A percentile compares a stretch with the other conserved stretches of the same genome.
These are phyloP conservation scores for Cadophora gregata DNA, from an alignment of 2,329 filamentous ascomycete species.

Conservation along the genomic window DNA sequence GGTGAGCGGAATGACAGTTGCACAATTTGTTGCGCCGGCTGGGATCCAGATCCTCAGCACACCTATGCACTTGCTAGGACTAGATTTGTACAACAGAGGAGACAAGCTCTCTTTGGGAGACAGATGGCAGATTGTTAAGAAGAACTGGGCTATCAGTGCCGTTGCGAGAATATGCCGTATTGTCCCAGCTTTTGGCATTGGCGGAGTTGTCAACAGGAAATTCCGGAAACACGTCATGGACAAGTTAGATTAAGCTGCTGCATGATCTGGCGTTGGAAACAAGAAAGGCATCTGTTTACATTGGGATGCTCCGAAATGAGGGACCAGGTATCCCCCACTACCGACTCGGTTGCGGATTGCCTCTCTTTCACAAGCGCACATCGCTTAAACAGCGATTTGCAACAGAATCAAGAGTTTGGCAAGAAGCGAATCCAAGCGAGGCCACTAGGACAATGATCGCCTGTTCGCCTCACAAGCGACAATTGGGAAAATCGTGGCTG, in stretches of 20 bases:
- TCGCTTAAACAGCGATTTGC: slow-evolving; percentile 18
- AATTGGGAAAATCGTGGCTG: slow-evolving; percentile 8
- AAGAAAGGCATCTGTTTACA: background rate
- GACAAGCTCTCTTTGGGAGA: slow-evolving; percentile 56
- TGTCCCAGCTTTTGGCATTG: slow-evolving; percentile 86
- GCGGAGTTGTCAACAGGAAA: slow-evolving; percentile 83
- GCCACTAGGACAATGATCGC: slow-evolving; percentile 13
- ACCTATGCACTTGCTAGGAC: slow-evolving; percentile 81
- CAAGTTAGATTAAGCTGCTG: slow-evolving; percentile 29
- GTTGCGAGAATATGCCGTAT: slow-evolving; percentile 82
- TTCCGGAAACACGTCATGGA: slow-evolving; percentile 69
- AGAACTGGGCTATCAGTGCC: slow-evolving; percentile 78
- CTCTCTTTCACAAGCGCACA: slow-evolving; percentile 6
- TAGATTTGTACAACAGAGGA: slow-evolving; percentile 84
- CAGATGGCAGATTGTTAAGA: slow-evolving; percentile 69
- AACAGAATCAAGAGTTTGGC: slow-evolving; percentile 11
- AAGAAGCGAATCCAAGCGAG: slow-evolving; percentile 18
- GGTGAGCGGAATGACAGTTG: slow-evolving; percentile 63
- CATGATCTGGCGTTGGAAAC: background rate
- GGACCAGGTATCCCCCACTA: background rate
- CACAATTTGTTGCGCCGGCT: slow-evolving; percentile 83
- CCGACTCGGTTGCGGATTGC: background rate
- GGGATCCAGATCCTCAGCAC: slow-evolving; percentile 80
- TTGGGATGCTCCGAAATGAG: background rate
- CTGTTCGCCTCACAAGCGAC: slow-evolving; percentile 15